A percentile compares a stretch with the other conserved stretches of the same genome.
These are phyloP conservation scores for Monosporascus sp. DNA, from an alignment of 2,329 filamentous ascomycete species.

Conservation along the genomic window DNA sequence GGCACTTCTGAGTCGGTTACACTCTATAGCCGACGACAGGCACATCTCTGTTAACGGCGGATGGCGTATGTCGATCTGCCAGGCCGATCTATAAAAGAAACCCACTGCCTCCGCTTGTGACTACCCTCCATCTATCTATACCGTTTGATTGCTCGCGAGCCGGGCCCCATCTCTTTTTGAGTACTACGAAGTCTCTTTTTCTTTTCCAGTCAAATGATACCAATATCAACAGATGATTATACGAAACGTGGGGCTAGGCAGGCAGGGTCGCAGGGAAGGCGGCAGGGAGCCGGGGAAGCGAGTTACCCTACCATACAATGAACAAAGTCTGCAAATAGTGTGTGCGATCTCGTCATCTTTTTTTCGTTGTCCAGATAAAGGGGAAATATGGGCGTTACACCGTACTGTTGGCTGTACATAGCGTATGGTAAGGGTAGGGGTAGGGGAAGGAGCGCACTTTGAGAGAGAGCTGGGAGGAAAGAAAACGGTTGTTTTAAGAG, in stretches of 20 bases:
- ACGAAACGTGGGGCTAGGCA: not conserved
- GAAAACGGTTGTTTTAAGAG: no score
- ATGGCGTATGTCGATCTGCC: not conserved
- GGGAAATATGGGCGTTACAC: no score
- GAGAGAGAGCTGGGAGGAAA: no score
- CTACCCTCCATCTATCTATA: not conserved
- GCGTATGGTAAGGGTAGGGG: not conserved
- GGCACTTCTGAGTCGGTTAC: conserved; percentile 33
- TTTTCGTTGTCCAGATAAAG: not conserved
- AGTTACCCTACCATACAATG: not conserved
- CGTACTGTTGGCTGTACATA: not conserved
- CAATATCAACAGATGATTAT: not conserved
- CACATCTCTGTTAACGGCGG: not conserved
- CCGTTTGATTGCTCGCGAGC: not conserved
- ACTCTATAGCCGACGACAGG: not conserved
- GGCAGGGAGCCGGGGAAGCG: not conserved
- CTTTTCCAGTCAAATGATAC: not conserved
- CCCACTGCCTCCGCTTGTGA: not conserved
- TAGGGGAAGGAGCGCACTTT: no score
- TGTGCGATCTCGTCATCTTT: not conserved
- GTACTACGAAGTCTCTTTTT: not conserved
- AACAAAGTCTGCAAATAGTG: not conserved
- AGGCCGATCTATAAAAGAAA: not conserved
- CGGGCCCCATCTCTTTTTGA: not conserved
- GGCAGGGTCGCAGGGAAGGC: not conserved